Base-by-base conservation (phyloP, 331 rosid genomes). In the Prunus yedoensis region DNA sequence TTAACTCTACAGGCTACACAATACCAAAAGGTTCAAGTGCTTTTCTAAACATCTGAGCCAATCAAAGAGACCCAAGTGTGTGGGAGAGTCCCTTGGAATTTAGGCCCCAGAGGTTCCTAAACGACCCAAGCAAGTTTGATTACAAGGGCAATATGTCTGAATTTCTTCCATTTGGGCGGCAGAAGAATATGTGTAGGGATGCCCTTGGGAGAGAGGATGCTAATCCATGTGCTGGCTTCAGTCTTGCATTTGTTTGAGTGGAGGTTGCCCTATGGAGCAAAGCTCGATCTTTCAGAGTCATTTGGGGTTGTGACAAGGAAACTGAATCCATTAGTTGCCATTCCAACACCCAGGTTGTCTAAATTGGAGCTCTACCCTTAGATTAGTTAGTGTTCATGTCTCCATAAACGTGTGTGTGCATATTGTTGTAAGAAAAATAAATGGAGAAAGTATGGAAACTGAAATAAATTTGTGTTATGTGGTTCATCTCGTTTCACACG, bases 221-320 rank as follows among this genome's bases (percentile, higher is more conserved):
- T 32, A 4, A 49, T 23, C 7, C 30, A 45, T 38, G 32, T 70
- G 8, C 0, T 85, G 12, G 91, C 89, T 23, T 78, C 88, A 0
- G 17, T 83, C 16, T 76, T 85, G 77, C 89, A 85, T 59, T 62
- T 32, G 0, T 85, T 83, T n/a, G 81, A 85, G n/a, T 87, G 87
- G 89, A 59, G 49, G 52, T 60, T 83, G 77, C 86, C 86, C 0
- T 0, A 23, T 10, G 85, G 62, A 38, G 16, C 66, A 0, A 59
- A 59, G 68, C 75, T 83, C 2, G 83, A 80, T 15, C 16, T 85
- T 2, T 67, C 57, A 0, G 85, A 70, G 4, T 79, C 49, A 38
- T 81, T 70, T 68, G 86, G 87, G 28, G 18, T 74, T 54, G 72
- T 76, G n/a, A 20, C 74, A 8, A 85, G 74, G 82, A 85, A 88